Base-by-base conservation (phyloP, 2,329 filamentous ascomycete species). In the Didymella exigua region DNA sequence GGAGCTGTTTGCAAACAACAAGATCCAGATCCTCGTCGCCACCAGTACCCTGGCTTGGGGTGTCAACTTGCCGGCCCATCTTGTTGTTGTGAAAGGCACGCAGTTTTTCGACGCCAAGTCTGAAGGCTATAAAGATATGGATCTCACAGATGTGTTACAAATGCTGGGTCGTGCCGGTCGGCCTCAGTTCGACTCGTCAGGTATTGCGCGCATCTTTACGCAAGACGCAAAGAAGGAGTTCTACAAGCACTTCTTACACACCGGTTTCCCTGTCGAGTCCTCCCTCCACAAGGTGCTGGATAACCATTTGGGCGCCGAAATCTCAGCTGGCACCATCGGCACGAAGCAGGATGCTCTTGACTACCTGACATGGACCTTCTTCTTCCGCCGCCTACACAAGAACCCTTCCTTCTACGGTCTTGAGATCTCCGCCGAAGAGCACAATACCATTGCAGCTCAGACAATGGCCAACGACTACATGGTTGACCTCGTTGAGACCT, bases 301-400 rank as follows among this genome's bases (percentile, higher is more conserved):
- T 77, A 96, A 99, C 79, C 96, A 99, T 82, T 82, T 99, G 73
- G 89, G 92, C 59, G 95, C 95, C 55, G 95, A 99, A 77, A 87
- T 98, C 5, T 96, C 93, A 0, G 91, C 95, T 0, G 93, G 91
- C 63, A 99, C 95, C 0, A 90, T 99, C 45, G 81, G 89, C 27
- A 96, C 92, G 8, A 97, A 97, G 76, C 95, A 99, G 76, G 95
- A 99, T 76, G 95, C 95, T 0, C 83, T 99, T 4, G 96, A 99
- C 75, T 99, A 99, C 71, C 79, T 99, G 48, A 99, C 95, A 0
- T 99, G 96, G 95, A 99, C 96, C 0, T 99, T 99, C 80, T 99
- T 99, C 84, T 99, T 99, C 83, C 86, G 96, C 2, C 84, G 95
- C 10, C 79, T 99, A 33, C 95, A 99, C 80, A 99, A 99, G 81